phyloP scores from a whole-genome alignment of 2,329 filamentous ascomycete species.

The Calonectria pseudoreteaudii region DNA sequence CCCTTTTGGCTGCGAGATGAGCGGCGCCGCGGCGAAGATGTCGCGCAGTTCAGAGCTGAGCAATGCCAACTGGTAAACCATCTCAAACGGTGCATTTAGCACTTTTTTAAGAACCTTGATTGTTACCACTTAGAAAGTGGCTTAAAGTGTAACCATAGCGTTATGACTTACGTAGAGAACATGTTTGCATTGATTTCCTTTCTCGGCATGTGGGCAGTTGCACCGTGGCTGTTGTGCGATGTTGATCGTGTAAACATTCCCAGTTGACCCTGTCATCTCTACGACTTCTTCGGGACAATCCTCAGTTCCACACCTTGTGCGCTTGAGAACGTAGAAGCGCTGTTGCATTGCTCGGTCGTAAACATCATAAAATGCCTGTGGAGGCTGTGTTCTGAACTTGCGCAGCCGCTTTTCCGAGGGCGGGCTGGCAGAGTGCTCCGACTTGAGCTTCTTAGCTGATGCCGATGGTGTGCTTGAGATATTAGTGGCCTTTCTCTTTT shows the following conservation, averaged over 20 bases:
- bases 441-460: constrained; percentile 30
- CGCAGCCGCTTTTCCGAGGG: constrained; percentile 51
- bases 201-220: constrained; percentile 65
- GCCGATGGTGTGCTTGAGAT: neutral
- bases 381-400: constrained; percentile 48
- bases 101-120: constrained; percentile 67
- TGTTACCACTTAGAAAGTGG: neutral
- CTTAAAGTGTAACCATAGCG: fast-evolving
- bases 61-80: constrained; percentile 73
- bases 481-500: constrained; percentile 32
- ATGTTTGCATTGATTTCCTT: constrained; percentile 74
- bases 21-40: constrained; percentile 67
- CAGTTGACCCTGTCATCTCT: constrained; percentile 72
- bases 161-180: constrained; percentile 63
- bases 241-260: constrained; percentile 72
- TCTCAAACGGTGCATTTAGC: constrained; percentile 65
- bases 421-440: neutral
- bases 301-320: constrained; percentile 49
- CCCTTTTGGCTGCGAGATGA: constrained; percentile 53
- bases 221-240: constrained; percentile 65
- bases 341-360: constrained; percentile 55
- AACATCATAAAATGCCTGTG: constrained; percentile 50
- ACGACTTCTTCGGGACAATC: constrained; percentile 63
- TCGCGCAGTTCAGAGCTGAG: constrained; percentile 68
- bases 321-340: constrained; percentile 60